A percentile compares a stretch with the other conserved stretches of the same genome.
phyloP scores from a whole-genome alignment of 148 eudicot genomes.

The Fagopyrum esculentum region DNA sequence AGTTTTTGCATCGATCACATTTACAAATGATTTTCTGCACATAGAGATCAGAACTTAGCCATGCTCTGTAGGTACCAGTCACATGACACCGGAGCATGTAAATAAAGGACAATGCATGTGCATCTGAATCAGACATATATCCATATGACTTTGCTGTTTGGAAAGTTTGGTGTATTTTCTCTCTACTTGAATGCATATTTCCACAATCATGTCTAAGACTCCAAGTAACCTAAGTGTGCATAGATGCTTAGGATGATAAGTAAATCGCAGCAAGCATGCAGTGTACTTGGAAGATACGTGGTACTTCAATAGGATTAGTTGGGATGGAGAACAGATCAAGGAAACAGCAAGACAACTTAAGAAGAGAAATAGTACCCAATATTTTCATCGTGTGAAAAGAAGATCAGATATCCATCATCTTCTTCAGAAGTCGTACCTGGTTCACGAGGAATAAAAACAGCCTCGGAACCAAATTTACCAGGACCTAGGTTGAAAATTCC shows the following conservation, averaged over 20 bases:
- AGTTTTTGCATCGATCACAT: constrained; percentile 86
- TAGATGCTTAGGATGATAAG: background rate
- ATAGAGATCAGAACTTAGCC: constrained; percentile 1
- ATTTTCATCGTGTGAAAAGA: constrained; percentile 83
- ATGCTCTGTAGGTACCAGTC: background rate
- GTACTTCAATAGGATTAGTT: constrained; percentile 4
- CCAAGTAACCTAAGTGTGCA: background rate
- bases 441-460: constrained; percentile 72
- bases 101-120: background rate
- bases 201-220: background rate
- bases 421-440: constrained; percentile 63
- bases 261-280: background rate
- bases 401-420: constrained; percentile 92
- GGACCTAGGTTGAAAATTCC: constrained; percentile 84
- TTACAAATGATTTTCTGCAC: constrained; percentile 72
- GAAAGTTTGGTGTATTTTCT: background rate
- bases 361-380: constrained; percentile 45
- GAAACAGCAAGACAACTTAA: constrained; percentile 1
- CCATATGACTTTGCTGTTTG: background rate
- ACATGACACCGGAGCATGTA: background rate
- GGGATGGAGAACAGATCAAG: background rate
- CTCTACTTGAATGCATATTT: background rate
- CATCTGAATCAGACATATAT: background rate
- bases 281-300: background rate
- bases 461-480: constrained; percentile 89